phyloP scores from a whole-genome alignment of 176 grass and related monocot species.

The Ampelocalamus luodianensis region DNA sequence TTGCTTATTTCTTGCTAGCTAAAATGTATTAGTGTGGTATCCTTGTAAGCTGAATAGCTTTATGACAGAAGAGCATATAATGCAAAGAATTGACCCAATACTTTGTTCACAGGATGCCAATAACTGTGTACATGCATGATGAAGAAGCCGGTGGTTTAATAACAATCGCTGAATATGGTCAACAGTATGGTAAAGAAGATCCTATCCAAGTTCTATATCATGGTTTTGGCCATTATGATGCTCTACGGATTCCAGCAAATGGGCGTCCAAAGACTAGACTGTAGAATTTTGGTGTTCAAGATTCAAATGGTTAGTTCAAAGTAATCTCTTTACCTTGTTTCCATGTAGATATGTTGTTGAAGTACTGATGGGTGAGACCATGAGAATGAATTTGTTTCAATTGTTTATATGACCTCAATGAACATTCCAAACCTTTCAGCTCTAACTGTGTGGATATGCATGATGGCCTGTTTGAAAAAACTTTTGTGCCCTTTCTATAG shows the following conservation, averaged over 20 bases:
- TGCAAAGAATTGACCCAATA: neutral
- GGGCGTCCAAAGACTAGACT: constrained; percentile 44
- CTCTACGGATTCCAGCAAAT: constrained; percentile 60
- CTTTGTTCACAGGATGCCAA: constrained; percentile 76
- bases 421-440: constrained; percentile 5
- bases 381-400: neutral
- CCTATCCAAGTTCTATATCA: constrained; percentile 87
- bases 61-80: neutral
- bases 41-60: neutral
- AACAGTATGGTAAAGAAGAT: constrained; percentile 83
- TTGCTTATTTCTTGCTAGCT: neutral
- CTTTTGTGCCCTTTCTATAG: neutral
- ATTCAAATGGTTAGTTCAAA: constrained; percentile 27
- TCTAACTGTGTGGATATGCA: neutral
- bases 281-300: neutral
- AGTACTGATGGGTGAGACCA: neutral
- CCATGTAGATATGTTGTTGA: neutral
- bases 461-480: neutral
- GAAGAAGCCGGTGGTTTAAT: constrained; percentile 81
- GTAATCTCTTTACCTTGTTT: neutral
- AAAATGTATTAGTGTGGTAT: neutral
- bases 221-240: constrained; percentile 99
- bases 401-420: neutral
- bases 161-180: constrained; percentile 86
- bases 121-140: constrained; percentile 94